Evolutionary conservation across 306 rosid species (phyloP).

Genomic region (Cyamopsis tetragonoloba): DNA sequence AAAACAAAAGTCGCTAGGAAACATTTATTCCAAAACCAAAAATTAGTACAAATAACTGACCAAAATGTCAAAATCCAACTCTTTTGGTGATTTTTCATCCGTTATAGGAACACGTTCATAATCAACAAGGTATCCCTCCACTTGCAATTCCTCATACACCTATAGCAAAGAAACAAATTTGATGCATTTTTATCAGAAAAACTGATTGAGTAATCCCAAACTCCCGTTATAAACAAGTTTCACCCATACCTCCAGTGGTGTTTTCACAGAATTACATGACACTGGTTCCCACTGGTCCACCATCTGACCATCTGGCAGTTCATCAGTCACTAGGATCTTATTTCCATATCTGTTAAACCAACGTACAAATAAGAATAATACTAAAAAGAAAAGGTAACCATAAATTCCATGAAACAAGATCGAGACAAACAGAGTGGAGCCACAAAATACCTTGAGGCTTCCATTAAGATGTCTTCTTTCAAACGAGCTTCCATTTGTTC

Average conservation of each 20-base stretch:
- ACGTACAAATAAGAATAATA: conserved; percentile 34
- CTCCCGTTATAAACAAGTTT: conserved; percentile 20
- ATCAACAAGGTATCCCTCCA: conserved; percentile 75
- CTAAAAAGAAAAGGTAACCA: background rate
- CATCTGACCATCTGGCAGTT: conserved; percentile 97
- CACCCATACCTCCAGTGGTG: conserved; percentile 71
- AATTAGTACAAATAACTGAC: conserved; percentile 38
- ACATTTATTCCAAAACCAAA: background rate
- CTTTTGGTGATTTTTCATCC: conserved; percentile 93
- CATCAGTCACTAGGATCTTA: conserved; percentile 94
- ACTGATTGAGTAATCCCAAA: conserved; percentile 8
- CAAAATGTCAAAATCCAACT: conserved; percentile 80
- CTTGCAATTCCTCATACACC: conserved; percentile 84
- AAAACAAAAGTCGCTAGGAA: background rate
- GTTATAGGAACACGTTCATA: conserved; percentile 95
- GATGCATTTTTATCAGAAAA: conserved; percentile 22
- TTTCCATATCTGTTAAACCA: conserved; percentile 67
- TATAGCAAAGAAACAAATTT: conserved; percentile 29
- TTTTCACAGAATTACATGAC: conserved; percentile 63
- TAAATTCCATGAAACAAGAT: background rate
- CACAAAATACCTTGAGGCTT: conserved; percentile 65
- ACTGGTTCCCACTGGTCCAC: conserved; percentile 96
- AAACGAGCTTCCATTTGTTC: conserved; percentile 84
- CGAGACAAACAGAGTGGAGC: conserved; percentile 7
- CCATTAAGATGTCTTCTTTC: conserved; percentile 65